Conservation (phyloP, 805 yeast genomes). For the Lipomyces japonicus region DNA sequence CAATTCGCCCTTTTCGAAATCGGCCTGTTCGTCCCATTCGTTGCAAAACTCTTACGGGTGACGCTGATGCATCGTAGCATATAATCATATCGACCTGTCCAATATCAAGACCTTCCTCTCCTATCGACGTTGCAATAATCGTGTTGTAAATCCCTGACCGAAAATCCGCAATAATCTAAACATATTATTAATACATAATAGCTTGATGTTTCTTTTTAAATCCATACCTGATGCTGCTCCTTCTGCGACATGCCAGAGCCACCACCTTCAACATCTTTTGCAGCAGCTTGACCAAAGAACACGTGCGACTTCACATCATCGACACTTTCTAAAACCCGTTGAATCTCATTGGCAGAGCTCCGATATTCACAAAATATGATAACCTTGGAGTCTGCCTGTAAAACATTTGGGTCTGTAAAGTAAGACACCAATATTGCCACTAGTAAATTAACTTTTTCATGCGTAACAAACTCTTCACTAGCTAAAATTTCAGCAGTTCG, state of each 20-base stretch:
- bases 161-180: not conserved
- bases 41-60: constrained; percentile 90
- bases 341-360: constrained; percentile 86
- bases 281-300: constrained; percentile 84
- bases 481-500: constrained; percentile 46
- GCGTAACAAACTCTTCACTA: constrained; percentile 49
- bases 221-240: constrained; percentile 63
- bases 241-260: constrained; percentile 95
- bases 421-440: constrained; percentile 16
- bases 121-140: constrained; percentile 92
- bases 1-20: constrained; percentile 79
- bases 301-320: constrained; percentile 62
- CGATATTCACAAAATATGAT: constrained; percentile 86
- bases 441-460: constrained; percentile 52
- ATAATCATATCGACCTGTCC: constrained; percentile 95
- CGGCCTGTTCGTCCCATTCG: constrained; percentile 99
- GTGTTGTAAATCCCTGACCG: constrained; percentile 63
- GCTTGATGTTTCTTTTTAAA: not conserved
- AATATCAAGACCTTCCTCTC: constrained; percentile 97
- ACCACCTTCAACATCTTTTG: constrained; percentile 35
- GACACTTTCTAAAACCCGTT: constrained; percentile 48
- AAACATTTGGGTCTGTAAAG: constrained; percentile 34
- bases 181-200: not conserved
- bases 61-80: constrained; percentile 87
- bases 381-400: constrained; percentile 55